These are phyloP conservation scores for Leccinum incarnatum DNA, from an alignment of 768 basidiomycete genomes.

Conservation along the genomic window DNA sequence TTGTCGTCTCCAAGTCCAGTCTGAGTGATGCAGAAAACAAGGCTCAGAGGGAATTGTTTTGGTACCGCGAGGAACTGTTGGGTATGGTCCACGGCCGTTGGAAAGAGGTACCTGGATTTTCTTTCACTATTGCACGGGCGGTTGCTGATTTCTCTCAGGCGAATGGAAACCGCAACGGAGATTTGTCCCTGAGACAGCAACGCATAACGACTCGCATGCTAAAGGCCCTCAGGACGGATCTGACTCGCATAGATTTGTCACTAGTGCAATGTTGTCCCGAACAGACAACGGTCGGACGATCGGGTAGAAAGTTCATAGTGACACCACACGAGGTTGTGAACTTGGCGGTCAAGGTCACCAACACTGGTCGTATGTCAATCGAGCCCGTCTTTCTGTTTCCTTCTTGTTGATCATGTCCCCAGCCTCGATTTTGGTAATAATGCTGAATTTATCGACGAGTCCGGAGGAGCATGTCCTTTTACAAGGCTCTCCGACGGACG, in stretches of 20 bases:
- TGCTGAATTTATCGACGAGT: slow-evolving; percentile 51
- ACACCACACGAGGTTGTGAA: slow-evolving; percentile 62
- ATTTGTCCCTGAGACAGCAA: slow-evolving; percentile 74
- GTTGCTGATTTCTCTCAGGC: slow-evolving; percentile 45
- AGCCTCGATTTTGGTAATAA: slow-evolving; percentile 55
- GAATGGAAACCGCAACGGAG: slow-evolving; percentile 73
- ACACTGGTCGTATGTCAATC: slow-evolving; percentile 59
- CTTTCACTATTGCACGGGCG: background rate
- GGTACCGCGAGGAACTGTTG: slow-evolving; percentile 92
- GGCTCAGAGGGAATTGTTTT: slow-evolving; percentile 80
- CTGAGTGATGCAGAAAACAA: slow-evolving; percentile 58
- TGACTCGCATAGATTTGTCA: slow-evolving; percentile 56
- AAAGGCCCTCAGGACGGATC: slow-evolving; percentile 68
- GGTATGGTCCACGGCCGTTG: slow-evolving; percentile 66
- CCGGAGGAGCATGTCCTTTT: slow-evolving; percentile 65
- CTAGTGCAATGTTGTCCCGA: slow-evolving; percentile 37
- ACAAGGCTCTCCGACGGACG: slow-evolving; percentile 62
- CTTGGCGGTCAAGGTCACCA: slow-evolving; percentile 55
- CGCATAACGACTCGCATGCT: slow-evolving; percentile 78
- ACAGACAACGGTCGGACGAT: slow-evolving; percentile 14
- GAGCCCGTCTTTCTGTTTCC: background rate
- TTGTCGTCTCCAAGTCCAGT: slow-evolving; percentile 76
- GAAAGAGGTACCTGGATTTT: slow-evolving; percentile 75
- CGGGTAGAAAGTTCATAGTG: slow-evolving; percentile 46
- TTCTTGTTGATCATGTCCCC: slow-evolving; percentile 9